Base-by-base conservation (phyloP, 306 rosid genomes). In the Adenanthera pavonina region DNA sequence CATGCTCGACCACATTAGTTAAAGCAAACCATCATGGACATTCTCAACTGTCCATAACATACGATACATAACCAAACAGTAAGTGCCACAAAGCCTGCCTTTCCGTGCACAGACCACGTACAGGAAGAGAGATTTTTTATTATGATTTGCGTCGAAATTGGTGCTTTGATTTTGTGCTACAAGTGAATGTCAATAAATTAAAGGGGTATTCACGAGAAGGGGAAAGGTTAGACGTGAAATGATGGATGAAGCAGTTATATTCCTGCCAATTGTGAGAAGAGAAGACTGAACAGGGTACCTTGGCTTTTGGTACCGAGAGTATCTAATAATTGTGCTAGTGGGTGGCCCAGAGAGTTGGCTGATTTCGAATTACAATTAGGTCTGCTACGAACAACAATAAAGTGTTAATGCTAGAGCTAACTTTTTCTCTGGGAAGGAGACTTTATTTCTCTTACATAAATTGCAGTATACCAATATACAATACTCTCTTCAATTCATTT, bases 261-360 rank as follows among this genome's bases (percentile, higher is more conserved):
- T 25, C 30, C 7, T 2, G 7, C 47, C 47, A 15, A 38, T 38
- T 34, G 69, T 16, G 70, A 15, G 40, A 5, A 65, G 47, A 65
- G 25, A 14, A 13, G 15, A 8, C 17, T 13, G 40, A 5, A 65
- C 25, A 65, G 25, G 33, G 30, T 36, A 8, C 17, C 25, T 25
- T 9, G 3, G 72, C 1, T 17, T 17, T 1, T 43, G 14, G 53
- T 43, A 19, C 25, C 17, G 0, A 19, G 60, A 17, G 60, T 17
- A 19, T 56, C 25, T 2, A 19, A 69, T 25, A 70, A 70, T 10
- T 20, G 35, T 20, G 20, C 36, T 59, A 25, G 65, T 46, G 13
- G 20, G 57, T 47, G 41, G 57, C 66, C 38, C 66, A 25, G 66
- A 59, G 66, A 38, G 66, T 47, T 20, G 75, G 75, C 75, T 6